Conservation (phyloP, 805 yeast genomes). For the Candida maesae region DNA sequence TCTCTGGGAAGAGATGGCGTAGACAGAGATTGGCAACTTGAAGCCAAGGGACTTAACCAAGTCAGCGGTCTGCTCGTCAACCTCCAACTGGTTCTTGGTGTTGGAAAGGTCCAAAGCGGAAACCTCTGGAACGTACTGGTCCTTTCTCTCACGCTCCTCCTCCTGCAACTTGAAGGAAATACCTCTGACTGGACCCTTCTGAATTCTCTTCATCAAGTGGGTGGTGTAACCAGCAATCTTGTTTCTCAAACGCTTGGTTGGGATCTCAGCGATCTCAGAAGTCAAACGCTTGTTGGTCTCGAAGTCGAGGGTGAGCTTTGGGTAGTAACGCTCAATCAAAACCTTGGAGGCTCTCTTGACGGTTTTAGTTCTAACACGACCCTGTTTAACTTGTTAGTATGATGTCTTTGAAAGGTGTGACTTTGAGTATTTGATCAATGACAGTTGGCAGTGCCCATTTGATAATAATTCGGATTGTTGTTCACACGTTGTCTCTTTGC, state of each 20-base stretch:
- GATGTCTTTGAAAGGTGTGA: too few relatives aligned
- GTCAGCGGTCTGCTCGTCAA: slow-evolving; percentile 95
- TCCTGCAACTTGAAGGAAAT: slow-evolving; percentile 99
- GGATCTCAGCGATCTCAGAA: slow-evolving; percentile 97
- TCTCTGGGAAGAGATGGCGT: slow-evolving; percentile 86
- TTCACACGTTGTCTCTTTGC: too few relatives aligned
- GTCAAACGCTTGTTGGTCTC: slow-evolving; percentile 99
- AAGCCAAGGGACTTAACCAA: slow-evolving; percentile 92
- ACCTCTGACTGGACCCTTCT: slow-evolving; percentile 99
- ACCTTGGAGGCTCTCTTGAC: slow-evolving; percentile 99
- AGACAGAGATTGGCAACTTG: slow-evolving; percentile 81
- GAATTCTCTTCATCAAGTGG: slow-evolving; percentile 99
- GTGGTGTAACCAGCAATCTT: slow-evolving; percentile 99
- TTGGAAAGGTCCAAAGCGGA: slow-evolving; percentile 98
- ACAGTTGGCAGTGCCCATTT: too few relatives aligned
- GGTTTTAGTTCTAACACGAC: slow-evolving; percentile 99
- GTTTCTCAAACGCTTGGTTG: slow-evolving; percentile 99
- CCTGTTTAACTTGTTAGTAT: slow-evolving; percentile 47
- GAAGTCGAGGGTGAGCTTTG: slow-evolving; percentile 98
- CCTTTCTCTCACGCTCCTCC: slow-evolving; percentile 99
- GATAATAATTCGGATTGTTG: too few relatives aligned
- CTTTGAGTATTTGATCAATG: not conserved
- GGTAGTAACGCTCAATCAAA: slow-evolving; percentile 99
- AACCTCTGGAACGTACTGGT: slow-evolving; percentile 99
- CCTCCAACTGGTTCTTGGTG: slow-evolving; percentile 94